phyloP scores from a whole-genome alignment of 1,284 basidiomycete species.

The Cutaneotrichosporon daszewskae region DNA sequence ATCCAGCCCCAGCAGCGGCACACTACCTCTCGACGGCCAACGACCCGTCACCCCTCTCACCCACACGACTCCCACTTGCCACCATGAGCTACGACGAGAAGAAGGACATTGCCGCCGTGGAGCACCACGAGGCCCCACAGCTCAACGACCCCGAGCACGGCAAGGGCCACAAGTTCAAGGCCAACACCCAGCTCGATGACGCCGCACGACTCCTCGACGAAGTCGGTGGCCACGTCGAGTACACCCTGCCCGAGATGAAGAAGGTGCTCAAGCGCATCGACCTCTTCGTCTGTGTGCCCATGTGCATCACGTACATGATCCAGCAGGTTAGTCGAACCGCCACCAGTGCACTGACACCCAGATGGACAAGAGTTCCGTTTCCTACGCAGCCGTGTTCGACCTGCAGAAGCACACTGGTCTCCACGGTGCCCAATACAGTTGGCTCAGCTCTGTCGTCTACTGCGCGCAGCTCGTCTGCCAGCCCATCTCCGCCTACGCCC shows the following conservation, averaged over 20 bases:
- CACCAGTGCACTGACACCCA: conserved; percentile 3
- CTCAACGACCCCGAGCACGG: neutral
- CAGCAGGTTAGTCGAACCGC: conserved; percentile 5
- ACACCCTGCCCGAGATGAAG: conserved; percentile 7
- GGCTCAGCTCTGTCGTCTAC: conserved; percentile 24
- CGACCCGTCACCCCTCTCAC: neutral
- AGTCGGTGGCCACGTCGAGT: conserved; percentile 11
- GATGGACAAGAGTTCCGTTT: conserved; percentile 42
- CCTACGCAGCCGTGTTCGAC: conserved; percentile 42
- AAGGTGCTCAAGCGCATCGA: conserved; percentile 12
- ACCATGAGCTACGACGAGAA: neutral
- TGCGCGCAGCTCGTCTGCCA: conserved; percentile 23
- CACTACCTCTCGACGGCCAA: too few relatives aligned
- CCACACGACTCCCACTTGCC: too few relatives aligned
- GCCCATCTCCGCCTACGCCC: conserved; percentile 20
- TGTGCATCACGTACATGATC: conserved; percentile 15
- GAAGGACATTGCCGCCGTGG: neutral
- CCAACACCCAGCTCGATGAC: conserved; percentile 13
- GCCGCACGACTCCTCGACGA: conserved; percentile 13
- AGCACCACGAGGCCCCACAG: neutral
- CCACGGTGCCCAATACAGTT: conserved; percentile 21
- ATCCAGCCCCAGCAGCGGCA: too few relatives aligned
- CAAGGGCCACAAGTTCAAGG: conserved; percentile 4
- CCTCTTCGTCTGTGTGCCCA: conserved; percentile 15
- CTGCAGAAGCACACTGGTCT: conserved; percentile 14